Evolutionary conservation across 495 filamentous ascomycete species (phyloP).

Genomic region (Penicillium arizonense): DNA sequence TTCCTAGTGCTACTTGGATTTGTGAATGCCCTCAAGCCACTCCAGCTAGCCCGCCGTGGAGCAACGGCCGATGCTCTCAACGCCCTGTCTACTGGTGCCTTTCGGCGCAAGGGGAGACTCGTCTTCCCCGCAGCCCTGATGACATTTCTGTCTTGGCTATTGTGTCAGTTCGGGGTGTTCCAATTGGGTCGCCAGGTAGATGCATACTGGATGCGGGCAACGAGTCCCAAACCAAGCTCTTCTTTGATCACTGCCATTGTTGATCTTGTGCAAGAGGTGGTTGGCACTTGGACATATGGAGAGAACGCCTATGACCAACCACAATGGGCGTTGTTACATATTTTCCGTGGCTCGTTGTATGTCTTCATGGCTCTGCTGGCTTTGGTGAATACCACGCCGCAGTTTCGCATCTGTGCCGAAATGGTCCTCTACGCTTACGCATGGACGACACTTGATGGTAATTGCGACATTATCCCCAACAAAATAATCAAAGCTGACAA

Average conservation of each 20-base stretch:
- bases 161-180: slow-evolving; percentile 9
- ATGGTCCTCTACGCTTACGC: slow-evolving; percentile 3
- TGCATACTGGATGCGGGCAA: slow-evolving; percentile 10
- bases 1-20: slow-evolving; percentile 12
- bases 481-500: neutral
- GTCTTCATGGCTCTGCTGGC: slow-evolving; percentile 11
- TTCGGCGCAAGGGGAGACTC: slow-evolving; percentile 12
- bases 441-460: slow-evolving; percentile 10
- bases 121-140: slow-evolving; percentile 7
- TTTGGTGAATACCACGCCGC: slow-evolving; percentile 9
- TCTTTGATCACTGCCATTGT: slow-evolving; percentile 2
- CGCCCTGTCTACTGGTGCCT: slow-evolving; percentile 7
- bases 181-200: slow-evolving; percentile 10
- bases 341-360: slow-evolving; percentile 13
- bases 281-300: slow-evolving; percentile 8
- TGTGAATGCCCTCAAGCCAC: slow-evolving; percentile 12
- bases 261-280: neutral
- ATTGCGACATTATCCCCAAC: neutral
- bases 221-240: slow-evolving; percentile 4
- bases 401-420: slow-evolving; percentile 10
- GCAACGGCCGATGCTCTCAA: slow-evolving; percentile 7
- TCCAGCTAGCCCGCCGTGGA: slow-evolving; percentile 12
- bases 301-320: slow-evolving; percentile 14
- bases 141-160: slow-evolving; percentile 7
- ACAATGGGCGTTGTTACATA: slow-evolving; percentile 9